Evolutionary conservation across 164 flowering plant species (phyloP), one percentile per base, ranked within the genome.

Genomic region (Liquidambar formosana): DNA sequence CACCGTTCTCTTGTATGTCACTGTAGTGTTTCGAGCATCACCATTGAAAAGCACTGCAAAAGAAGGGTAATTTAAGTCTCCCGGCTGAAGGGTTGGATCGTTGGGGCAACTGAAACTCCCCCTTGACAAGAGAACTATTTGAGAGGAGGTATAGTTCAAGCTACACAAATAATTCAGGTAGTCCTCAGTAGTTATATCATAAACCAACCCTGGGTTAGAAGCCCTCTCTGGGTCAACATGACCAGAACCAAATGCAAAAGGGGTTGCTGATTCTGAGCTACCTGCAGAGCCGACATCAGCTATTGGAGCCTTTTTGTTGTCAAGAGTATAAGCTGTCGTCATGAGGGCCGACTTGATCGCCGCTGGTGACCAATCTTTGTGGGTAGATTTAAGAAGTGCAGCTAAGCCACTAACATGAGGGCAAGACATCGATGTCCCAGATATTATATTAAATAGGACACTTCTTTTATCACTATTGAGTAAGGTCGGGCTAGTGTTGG

Each of bases 391-490:
- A 10, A 91, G 69, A 0, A 91, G 78, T 11, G 88, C 89, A 1
- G 89, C 94, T 69, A 91, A 13, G 44, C 94, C 94, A 62, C 86
- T 83, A 1, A 89, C 86, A 66, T 91, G 97, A 10, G 97, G 92
- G 59, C 94, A 91, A 2, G 97, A 85, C 97, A 89, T 91, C 8
- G 94, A 89, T 3, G 97, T 91, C 10, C 97, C 97, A 1, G 94
- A 89, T 11, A 87, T 67, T 18, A 91, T 79, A 70, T 91, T 87
- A 71, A 83, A 91, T 1, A 11, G 48, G 1, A 84, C 85, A 1
- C 82, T 77, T 78, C 97, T 81, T 5, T 81, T 80, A 66, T 91
- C 93, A 8, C 57, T 69, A 9, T 68, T 69, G 49, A 88, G 78
- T 19, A 27, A 6, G 5, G 83, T 65, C 9, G 90, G 91, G 64